Conservation (phyloP, 106 monocot species). For the Triglochin maritima region DNA sequence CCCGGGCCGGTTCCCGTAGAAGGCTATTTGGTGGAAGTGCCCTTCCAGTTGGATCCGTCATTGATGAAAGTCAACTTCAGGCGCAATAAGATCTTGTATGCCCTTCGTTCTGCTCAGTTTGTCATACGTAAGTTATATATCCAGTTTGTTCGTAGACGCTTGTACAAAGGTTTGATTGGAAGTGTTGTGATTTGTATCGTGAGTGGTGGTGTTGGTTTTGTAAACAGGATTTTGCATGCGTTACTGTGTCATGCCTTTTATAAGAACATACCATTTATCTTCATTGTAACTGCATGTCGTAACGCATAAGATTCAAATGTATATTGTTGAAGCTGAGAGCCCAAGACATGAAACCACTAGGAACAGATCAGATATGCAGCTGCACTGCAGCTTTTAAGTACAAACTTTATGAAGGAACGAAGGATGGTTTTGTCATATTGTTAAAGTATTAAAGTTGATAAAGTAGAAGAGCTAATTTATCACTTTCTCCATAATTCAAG, state of each 20-base stretch:
- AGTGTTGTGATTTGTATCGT: not conserved
- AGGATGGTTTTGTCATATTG: too few species aligned
- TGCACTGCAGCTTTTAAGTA: too few species aligned
- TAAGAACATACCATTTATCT: not conserved
- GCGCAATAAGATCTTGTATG: not conserved
- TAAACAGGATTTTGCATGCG: not conserved
- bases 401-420: too few species aligned
- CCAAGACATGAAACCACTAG: too few species aligned
- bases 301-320: not conserved
- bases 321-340: too few species aligned
- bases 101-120: not conserved
- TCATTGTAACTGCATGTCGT: not conserved
- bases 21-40: slow-evolving; percentile 4
- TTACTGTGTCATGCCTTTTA: not conserved
- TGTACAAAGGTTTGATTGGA: not conserved
- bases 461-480: too few species aligned
- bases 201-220: not conserved
- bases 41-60: slow-evolving; percentile 33
- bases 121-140: not conserved
- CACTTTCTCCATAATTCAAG: too few species aligned
- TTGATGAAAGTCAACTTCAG: slow-evolving; percentile 42
- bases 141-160: not conserved
- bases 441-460: too few species aligned
- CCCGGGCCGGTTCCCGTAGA: slow-evolving; percentile 8
- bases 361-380: too few species aligned